Base-by-base conservation (phyloP, 371 early-diverging fungal species). In the Mortierella sp. region DNA sequence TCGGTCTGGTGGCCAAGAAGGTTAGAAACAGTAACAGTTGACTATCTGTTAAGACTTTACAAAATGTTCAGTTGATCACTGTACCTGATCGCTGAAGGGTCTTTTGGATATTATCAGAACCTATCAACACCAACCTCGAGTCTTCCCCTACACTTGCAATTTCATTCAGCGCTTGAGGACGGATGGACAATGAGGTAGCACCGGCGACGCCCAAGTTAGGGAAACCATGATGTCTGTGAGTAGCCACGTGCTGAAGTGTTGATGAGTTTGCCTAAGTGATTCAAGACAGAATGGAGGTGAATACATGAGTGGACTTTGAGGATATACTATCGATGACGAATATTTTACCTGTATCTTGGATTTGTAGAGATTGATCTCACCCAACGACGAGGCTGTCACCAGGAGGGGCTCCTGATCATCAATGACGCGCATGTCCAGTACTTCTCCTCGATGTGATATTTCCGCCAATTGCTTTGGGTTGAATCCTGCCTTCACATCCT, bases 401-500 rank as follows among this genome's bases (percentile, higher is more conserved):
- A 68, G 22, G n/a, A 60, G 36, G 0, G 61, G 41, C 15, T 43
- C 52, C 19, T 40, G 68, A 7, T 40, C 50, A 4, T 60, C 60
- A 22, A 55, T 55, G 15, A 55, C 55, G 48, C 67, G 67, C 67
- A 67, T 60, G 36, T 68, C 68, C 36, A 60, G 50, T 38, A 68
- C 60, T n/a, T 66, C 68, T 60, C 68, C 68, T 50, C 61, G 45
- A 61, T 60, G 68, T 4, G 68, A 16, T 38, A 48, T 52, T 33
- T 68, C 68, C 32, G 60, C 68, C 16, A 68, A 16, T 32, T 45
- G 58, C 10, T 6, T 21, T 16, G 61, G 68, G 9, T 3, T 48
- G 22, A 68, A 68, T 19, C 24, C 57, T 38, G 68, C 33, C 45
- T 68, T 68, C 19, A 68, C 61, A 24, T 68, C 61, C 52, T 68